Evolutionary conservation across 2,329 filamentous ascomycete genomes (phyloP).

Genomic region (Neofusicoccum ribis): DNA sequence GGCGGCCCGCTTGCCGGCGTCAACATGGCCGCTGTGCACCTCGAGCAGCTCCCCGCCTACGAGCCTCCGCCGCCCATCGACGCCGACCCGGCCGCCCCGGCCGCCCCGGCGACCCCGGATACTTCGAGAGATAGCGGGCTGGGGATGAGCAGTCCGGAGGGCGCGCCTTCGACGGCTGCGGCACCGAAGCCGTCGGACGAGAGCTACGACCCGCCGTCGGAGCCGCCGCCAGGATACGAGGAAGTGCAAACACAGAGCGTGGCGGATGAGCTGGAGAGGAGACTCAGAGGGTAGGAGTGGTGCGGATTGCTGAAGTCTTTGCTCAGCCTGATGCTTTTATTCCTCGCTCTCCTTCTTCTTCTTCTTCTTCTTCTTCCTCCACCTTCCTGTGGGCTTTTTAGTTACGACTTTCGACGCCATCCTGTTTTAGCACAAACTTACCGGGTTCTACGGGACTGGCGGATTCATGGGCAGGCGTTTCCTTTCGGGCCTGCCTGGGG

Average conservation of each 20-base stretch:
- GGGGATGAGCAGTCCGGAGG: slow-evolving; percentile 16
- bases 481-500: slow-evolving; percentile 12
- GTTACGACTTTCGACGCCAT: neutral
- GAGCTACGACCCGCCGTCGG: slow-evolving; percentile 57
- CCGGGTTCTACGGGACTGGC: neutral
- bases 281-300: slow-evolving; percentile 31
- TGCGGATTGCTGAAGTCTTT: neutral
- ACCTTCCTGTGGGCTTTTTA: neutral
- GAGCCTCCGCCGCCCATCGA: slow-evolving; percentile 50
- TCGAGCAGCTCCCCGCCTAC: slow-evolving; percentile 88
- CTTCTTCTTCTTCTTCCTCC: neutral
- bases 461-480: slow-evolving; percentile 19
- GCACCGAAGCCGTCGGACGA: slow-evolving; percentile 30
- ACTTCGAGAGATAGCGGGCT: slow-evolving; percentile 14
- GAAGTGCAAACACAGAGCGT: slow-evolving; percentile 83
- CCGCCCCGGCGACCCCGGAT: neutral
- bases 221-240: slow-evolving; percentile 89
- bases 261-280: slow-evolving; percentile 67
- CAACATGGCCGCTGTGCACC: slow-evolving; percentile 65
- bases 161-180: neutral
- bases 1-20: slow-evolving; percentile 49
- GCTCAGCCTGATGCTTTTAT: neutral
- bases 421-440: neutral
- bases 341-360: neutral
- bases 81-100: neutral